Percentiles rank a stretch among this genome's conserved stretches.
phyloP scores from a whole-genome alignment of 2,329 filamentous ascomycete species.

The Aspergillus spinulosporus region DNA sequence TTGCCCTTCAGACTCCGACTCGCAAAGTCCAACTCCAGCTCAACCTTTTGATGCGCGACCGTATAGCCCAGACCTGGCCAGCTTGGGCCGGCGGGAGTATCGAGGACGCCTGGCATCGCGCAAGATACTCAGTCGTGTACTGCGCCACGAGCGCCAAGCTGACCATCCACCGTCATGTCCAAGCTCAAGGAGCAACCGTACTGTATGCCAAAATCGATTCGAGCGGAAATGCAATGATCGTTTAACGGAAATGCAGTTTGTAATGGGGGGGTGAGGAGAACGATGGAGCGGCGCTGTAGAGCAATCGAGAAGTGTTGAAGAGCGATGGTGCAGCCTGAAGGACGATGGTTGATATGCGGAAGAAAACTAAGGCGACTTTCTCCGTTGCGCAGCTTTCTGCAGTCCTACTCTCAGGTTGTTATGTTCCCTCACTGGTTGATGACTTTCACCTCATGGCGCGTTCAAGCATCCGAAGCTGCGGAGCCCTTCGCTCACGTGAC shows the following conservation, averaged over 20 bases:
- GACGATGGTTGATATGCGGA: neutral
- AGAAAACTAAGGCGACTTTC: neutral
- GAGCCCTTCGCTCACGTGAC: conserved; percentile 18
- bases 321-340: neutral
- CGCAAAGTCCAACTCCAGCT: conserved; percentile 84
- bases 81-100: conserved; percentile 32
- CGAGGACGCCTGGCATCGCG: conserved; percentile 44
- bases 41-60: conserved; percentile 81
- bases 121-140: conserved; percentile 36
- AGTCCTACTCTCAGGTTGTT: neutral
- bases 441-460: conserved; percentile 10
- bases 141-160: conserved; percentile 41
- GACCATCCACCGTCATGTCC: conserved; percentile 43
- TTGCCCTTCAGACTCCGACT: conserved; percentile 72
- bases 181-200: conserved; percentile 24
- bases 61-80: conserved; percentile 49
- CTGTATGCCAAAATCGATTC: neutral
- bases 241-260: neutral
- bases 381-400: neutral
- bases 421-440: conserved; percentile 11
- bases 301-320: conserved; percentile 1
- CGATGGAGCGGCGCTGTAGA: neutral
- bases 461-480: conserved; percentile 16
- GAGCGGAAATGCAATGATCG: neutral
- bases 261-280: neutral